Evolutionary conservation across 441 rosid species (phyloP).

Genomic region (Populus hybrid): DNA sequence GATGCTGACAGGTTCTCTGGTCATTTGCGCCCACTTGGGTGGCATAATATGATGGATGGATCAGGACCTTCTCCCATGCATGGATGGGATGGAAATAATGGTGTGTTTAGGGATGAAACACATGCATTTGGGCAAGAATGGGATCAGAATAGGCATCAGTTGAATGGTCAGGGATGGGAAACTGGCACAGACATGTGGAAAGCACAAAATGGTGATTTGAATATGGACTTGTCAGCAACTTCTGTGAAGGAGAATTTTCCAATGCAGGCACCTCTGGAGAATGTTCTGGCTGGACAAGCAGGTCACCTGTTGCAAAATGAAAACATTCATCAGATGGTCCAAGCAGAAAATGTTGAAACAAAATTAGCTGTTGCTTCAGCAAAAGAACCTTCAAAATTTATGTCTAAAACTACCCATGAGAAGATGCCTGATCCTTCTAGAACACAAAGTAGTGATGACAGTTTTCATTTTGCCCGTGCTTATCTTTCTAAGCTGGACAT

Average conservation of each 20-base stretch:
- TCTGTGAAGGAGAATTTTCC: slow-evolving; percentile 60
- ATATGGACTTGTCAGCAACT: slow-evolving; percentile 50
- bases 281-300: slow-evolving; percentile 42
- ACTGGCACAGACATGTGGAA: slow-evolving; percentile 73
- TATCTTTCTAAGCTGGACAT: slow-evolving; percentile 89
- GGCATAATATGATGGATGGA: slow-evolving; percentile 90
- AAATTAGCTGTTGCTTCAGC: slow-evolving; percentile 35
- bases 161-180: slow-evolving; percentile 81
- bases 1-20: slow-evolving; percentile 81
- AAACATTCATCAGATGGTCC: slow-evolving; percentile 26
- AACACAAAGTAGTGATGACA: slow-evolving; percentile 26
- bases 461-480: slow-evolving; percentile 29
- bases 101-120: slow-evolving; percentile 78
- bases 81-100: slow-evolving; percentile 88
- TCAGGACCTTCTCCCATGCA: slow-evolving; percentile 78
- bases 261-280: slow-evolving; percentile 49
- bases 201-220: slow-evolving; percentile 66
- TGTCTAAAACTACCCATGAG: slow-evolving; percentile 36
- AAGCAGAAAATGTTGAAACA: slow-evolving; percentile 39
- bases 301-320: slow-evolving; percentile 40
- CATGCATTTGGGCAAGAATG: slow-evolving; percentile 73
- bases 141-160: slow-evolving; percentile 74
- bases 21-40: slow-evolving; percentile 86
- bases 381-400: slow-evolving; percentile 37
- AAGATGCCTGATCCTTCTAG: slow-evolving; percentile 40